Conservation (phyloP, 2,329 filamentous ascomycete species). For the Trichoderma arundinaceum region DNA sequence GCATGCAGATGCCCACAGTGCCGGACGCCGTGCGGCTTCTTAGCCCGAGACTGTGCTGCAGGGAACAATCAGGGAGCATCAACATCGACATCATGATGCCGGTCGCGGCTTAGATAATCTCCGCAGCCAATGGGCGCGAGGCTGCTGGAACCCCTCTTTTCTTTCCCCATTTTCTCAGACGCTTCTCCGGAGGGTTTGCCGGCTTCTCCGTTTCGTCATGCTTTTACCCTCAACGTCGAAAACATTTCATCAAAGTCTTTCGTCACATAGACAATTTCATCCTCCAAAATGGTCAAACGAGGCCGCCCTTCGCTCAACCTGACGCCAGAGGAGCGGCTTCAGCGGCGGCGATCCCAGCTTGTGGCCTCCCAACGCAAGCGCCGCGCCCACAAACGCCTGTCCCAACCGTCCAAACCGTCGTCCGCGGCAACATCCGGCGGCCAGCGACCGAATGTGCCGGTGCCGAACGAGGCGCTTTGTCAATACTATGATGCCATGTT, state of each 20-base stretch:
- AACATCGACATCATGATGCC: not conserved
- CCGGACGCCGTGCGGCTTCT: not conserved
- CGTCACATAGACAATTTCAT: too few species aligned
- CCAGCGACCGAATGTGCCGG: not conserved
- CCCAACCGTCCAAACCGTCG: not conserved
- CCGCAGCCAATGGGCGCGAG: not conserved
- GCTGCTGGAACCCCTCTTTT: not conserved
- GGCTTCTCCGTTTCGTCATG: conserved; percentile 17
- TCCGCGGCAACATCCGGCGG: not conserved
- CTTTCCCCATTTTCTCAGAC: not conserved
- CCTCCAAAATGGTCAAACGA: conserved; percentile 9
- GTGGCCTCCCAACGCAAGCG: conserved; percentile 27
- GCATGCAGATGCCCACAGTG: conserved; percentile 20
- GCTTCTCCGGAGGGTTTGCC: not conserved
- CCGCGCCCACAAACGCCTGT: conserved; percentile 21
- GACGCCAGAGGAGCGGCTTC: conserved; percentile 26
- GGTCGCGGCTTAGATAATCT: conserved; percentile 16
- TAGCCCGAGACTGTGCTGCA: not conserved
- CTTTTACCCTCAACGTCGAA: not conserved
- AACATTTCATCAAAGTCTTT: too few species aligned
- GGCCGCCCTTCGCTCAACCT: conserved; percentile 23
- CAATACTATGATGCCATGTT: conserved; percentile 9
- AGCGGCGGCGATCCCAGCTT: conserved; percentile 15
- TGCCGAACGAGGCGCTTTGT: not conserved
- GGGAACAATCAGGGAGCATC: not conserved